Evolutionary conservation across 306 rosid genomes (phyloP), one percentile per base, ranked within the genome.

Genomic region (Hippophae tibetana): DNA sequence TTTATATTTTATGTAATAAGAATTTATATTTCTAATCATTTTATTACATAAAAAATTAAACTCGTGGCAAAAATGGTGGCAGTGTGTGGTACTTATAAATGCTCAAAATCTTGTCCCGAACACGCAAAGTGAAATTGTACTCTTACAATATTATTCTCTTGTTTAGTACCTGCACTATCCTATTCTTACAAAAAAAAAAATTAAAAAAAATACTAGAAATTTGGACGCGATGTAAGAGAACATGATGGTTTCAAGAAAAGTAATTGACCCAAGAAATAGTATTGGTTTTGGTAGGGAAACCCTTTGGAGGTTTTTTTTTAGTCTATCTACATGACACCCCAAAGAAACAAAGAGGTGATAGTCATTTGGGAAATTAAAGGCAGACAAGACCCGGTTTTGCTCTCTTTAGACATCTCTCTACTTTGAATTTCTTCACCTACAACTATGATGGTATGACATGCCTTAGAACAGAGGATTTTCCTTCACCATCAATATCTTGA

Each of bases 61-160:
- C 23, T 0, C 23, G 1, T 0, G 23, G 23, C 23, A 18, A 18
- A 18, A 18, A 18, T 18, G 23, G 23, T 18, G 23, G 23, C 23
- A 18, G 23, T 18, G 0, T 18, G 23, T 18, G 23, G 23, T 18
- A 18, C 23, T 18, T 18, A 18, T 18, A 18, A 31, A 31, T 23
- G 70, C 78, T 84, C 80, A 74, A 84, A 84, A 79, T 43, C 68
- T 76, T 69, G 79, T 64, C 14, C 68, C 64, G 77, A 71, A 87
- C 92, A 82, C 92, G 89, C 92, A 87, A 84, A 79, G 74, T 83
- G 86, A 77, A 73, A 81, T 4, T 78, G 79, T 77, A 79, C 81
- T 73, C 61, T 75, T 31, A 31, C 86, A 70, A 65, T 66, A 23
- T 44, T 66, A 23, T 44, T 52, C 18, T 52, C 14, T 52, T 57